A percentile compares a stretch with the other conserved stretches of the same genome.
Conservation (phyloP, 345 rosid genomes). For the Citrus unshiu region DNA sequence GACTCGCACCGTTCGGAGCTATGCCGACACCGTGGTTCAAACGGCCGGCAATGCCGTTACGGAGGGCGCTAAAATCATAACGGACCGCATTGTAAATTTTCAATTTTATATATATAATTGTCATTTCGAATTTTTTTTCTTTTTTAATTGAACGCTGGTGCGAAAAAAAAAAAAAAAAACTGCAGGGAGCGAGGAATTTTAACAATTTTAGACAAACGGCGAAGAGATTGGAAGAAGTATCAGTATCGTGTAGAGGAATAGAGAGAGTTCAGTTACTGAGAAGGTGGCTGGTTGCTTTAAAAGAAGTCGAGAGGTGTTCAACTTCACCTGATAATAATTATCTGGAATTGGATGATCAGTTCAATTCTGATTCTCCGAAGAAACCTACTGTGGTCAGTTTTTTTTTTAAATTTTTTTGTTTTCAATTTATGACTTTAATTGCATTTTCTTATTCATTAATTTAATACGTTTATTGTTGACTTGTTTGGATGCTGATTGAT, state of each 20-base stretch:
- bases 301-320: constrained; percentile 59
- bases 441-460: background rate
- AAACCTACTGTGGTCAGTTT: constrained; percentile 45
- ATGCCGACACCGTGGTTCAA: constrained; percentile 67
- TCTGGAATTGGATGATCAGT: constrained; percentile 20
- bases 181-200: constrained; percentile 59
- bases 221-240: constrained; percentile 82
- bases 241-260: constrained; percentile 77
- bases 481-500: background rate
- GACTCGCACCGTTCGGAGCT: constrained; percentile 56
- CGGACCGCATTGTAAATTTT: constrained; percentile 53
- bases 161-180: background rate
- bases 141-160: background rate
- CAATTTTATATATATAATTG: background rate
- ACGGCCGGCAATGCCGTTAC: constrained; percentile 75
- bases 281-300: constrained; percentile 87
- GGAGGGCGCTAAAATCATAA: constrained; percentile 72
- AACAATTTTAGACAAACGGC: constrained; percentile 63
- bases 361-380: constrained; percentile 43
- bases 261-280: constrained; percentile 81
- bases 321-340: constrained; percentile 13
- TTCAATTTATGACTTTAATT: background rate
- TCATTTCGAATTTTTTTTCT: background rate
- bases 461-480: background rate
- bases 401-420: background rate